phyloP scores from a whole-genome alignment of 176 grass and related monocot genomes.

The Puccinellia tenuiflora region DNA sequence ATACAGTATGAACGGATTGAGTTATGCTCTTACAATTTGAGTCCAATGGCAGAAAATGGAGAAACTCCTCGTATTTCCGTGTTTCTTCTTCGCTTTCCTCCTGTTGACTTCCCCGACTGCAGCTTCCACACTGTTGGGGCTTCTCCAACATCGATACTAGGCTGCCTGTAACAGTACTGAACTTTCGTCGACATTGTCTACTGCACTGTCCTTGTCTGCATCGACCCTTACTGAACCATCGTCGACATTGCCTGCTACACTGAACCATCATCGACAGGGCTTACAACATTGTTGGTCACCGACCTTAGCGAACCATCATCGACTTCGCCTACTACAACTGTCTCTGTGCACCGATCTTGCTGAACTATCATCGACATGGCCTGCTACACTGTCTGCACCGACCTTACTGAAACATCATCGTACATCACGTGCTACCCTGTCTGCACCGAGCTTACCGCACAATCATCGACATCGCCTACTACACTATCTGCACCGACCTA shows the following conservation, averaged over 20 bases:
- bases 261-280: background rate
- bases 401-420: background rate
- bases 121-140: constrained; percentile 31
- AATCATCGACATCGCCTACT: too few species aligned
- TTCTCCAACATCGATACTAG: background rate
- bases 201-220: background rate
- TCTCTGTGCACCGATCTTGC: background rate
- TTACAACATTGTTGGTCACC: background rate
- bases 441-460: too few species aligned
- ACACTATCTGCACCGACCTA: too few species aligned
- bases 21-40: constrained; percentile 21
- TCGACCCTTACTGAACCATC: background rate
- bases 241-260: background rate
- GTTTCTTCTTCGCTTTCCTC: constrained; percentile 20
- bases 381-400: constrained; percentile 1
- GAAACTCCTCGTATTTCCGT: constrained; percentile 19
- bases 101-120: constrained; percentile 41
- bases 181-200: background rate
- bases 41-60: constrained; percentile 17
- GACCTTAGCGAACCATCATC: background rate
- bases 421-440: background rate
- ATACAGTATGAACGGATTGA: constrained; percentile 10
- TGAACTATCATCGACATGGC: too few species aligned
- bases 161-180: background rate
- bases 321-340: background rate